Conservation (phyloP, 345 rosid species). For the Lepidium africanum region DNA sequence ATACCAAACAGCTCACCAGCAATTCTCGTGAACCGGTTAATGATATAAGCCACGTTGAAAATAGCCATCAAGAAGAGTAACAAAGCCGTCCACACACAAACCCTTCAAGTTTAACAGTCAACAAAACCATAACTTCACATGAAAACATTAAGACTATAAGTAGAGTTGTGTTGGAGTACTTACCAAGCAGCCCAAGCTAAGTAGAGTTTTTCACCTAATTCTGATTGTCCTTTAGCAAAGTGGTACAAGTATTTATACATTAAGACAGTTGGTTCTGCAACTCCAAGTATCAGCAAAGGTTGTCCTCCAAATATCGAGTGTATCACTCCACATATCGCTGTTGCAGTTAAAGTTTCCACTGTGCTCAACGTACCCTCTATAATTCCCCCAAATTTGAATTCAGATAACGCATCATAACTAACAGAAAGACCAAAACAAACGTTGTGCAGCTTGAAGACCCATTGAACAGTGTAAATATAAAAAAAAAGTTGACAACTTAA, state of each 20-base stretch:
- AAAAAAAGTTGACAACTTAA: not conserved
- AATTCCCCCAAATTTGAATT: not conserved
- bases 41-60: constrained; percentile 48
- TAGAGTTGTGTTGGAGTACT: not conserved
- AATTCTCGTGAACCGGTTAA: constrained; percentile 69
- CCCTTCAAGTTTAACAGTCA: constrained; percentile 39
- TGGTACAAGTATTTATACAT: constrained; percentile 67
- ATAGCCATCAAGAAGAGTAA: constrained; percentile 58
- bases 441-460: not conserved
- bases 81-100: constrained; percentile 80
- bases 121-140: not conserved
- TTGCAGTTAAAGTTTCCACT: constrained; percentile 63
- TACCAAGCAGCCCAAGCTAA: constrained; percentile 91
- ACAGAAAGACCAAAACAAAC: not conserved
- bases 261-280: constrained; percentile 87
- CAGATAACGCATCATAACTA: not conserved
- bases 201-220: constrained; percentile 53
- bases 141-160: not conserved
- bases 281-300: constrained; percentile 70
- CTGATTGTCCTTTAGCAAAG: constrained; percentile 57
- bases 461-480: not conserved
- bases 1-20: constrained; percentile 87
- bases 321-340: constrained; percentile 70
- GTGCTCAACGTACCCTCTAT: constrained; percentile 71
- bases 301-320: constrained; percentile 82